A percentile compares a stretch with the other conserved stretches of the same genome.
phyloP scores from a whole-genome alignment of 2,329 filamentous ascomycete species.

The Triangularia verruculosa region DNA sequence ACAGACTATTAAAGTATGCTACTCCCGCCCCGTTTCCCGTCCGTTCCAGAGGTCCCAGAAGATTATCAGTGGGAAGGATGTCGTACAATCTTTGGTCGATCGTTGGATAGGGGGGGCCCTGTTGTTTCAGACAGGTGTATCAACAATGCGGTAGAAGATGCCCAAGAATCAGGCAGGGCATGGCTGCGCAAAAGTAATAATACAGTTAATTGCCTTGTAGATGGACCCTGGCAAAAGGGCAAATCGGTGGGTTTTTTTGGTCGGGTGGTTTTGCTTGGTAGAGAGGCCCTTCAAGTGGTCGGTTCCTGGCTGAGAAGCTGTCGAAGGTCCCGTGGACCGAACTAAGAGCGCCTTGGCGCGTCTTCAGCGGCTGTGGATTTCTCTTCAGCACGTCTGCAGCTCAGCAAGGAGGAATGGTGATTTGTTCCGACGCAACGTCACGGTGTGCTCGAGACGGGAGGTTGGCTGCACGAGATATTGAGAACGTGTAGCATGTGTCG shows the following conservation, averaged over 20 bases:
- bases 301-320: not conserved
- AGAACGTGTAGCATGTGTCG: not conserved
- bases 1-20: constrained; percentile 17
- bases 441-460: not conserved
- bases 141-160: constrained; percentile 32
- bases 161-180: constrained; percentile 26
- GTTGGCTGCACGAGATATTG: constrained; percentile 5
- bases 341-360: constrained; percentile 7
- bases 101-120: constrained; percentile 20
- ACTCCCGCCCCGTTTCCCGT: constrained; percentile 15
- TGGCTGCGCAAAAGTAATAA: constrained; percentile 19
- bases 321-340: constrained; percentile 1
- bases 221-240: not conserved
- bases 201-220: too few species aligned
- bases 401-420: not conserved
- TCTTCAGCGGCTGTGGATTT: not conserved
- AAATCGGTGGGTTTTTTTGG: constrained; percentile 8
- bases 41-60: constrained; percentile 12
- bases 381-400: not conserved
- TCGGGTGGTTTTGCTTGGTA: not conserved
- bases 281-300: not conserved
- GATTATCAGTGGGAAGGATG: constrained; percentile 16
- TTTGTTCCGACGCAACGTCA: constrained; percentile 4
- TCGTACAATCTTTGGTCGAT: constrained; percentile 24
- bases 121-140: constrained; percentile 37